Evolutionary conservation across 768 basidiomycete genomes (phyloP), one percentile per base, ranked within the genome.

Genomic region (Mycena chlorophos): DNA sequence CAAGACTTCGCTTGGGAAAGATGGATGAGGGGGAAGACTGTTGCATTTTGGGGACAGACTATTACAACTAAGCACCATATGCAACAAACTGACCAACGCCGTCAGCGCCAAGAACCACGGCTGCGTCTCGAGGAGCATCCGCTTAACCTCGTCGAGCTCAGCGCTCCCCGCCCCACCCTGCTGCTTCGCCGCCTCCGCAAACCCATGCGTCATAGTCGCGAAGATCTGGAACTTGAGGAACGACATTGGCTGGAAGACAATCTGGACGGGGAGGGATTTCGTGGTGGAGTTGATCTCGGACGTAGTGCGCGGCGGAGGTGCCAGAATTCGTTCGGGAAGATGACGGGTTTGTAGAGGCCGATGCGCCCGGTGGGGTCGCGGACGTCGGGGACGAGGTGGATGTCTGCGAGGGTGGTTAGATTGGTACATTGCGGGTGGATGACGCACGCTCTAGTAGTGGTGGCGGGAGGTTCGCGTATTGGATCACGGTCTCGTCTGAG

Each of bases 271-370:
- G 1, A 98, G 73, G 8, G 68, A 78, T 8, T 84, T 78, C 3
- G 91, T 92, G 1, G 92, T 91, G n/a, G 77, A 69, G 69, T 98
- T 98, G 69, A 98, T 81, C 64, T 94, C 89, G n/a, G 54, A 83
- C 69, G 63, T 91, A 87, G 56, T 94, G 88, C 38, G 88, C n/a
- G 87, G 34, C 86, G 84, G 27, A 93, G 79, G 59, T 89, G 83
- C 94, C 96, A 98, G 72, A 98, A 98, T 66, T 97, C 94, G 67
- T 98, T 98, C 14, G 92, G 84, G 71, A 89, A 98, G 31, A 98
- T 68, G 55, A 95, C 86, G 8, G 96, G 96, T 65, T 85, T 89
- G 79, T 95, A 94, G 59, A 78, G 83, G 3, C 84, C 89, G 56
- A 78, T 80, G 2, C 77, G 79, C 3, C 87, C 87, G 22, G 83